Evolutionary conservation across 495 filamentous ascomycete species (phyloP), one percentile per base, ranked within the genome.

Genomic region (Neurospora sp.): DNA sequence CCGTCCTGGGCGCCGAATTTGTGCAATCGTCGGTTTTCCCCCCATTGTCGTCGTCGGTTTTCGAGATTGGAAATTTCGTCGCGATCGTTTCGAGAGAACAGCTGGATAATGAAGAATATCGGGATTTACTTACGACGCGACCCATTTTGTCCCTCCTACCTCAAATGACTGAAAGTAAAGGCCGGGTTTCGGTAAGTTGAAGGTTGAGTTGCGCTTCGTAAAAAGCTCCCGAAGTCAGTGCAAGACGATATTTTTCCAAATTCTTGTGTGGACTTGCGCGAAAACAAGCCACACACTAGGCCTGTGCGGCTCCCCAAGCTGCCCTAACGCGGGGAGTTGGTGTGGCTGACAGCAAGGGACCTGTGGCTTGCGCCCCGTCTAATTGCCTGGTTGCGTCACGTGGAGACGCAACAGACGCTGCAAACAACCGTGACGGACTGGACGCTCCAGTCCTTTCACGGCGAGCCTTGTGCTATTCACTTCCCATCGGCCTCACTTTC

Each of bases 41-140:
- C 53, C 53, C 45, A 61, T 65, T 35, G 53, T 65, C 53, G 53
- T 65, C 14, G 53, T 65, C 53, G 53, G 53, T 65, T 65, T 65
- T 65, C 53, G 53, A 65, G 69, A 42, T 61, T 74, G 74, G 73
- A 75, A 68, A 71, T 70, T 59, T 70, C 73, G 75, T 59, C 69
- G 39, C 37, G 27, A 65, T 73, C 71, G 71, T 65, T 65, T 65
- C 53, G 69, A 69, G 42, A 39, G 45, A 70, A 44, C 41, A 71
- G 53, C 41, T 76, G 68, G 39, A 68, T 69, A 71, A 71, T 61
- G 70, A 69, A 73, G 71, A 2, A 2, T 69, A 65, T 69, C 70
- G n/a, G 69, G 42, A 70, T 69, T 68, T 70, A 85, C 83, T 82
- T 85, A 85, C 83, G 79, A 86, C 84, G 81, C 84, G 82, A 85